phyloP scores from a whole-genome alignment of 1,284 basidiomycete species.

The Ceratobasidium sp. region DNA sequence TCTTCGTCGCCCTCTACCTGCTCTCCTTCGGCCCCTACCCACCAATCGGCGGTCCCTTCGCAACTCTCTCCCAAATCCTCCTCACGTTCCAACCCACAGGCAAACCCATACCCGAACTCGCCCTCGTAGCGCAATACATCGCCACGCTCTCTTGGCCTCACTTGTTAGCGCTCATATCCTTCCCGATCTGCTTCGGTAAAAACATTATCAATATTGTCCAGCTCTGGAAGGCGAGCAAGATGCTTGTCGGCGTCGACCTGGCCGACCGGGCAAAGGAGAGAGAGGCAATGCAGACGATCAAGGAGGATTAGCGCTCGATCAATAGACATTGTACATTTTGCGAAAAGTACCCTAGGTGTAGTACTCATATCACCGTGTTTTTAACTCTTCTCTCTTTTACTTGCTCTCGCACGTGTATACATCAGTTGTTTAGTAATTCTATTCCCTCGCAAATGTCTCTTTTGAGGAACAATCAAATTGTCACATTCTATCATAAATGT shows the following conservation, averaged over 20 bases:
- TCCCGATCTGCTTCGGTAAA: slow-evolving; percentile 85
- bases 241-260: slow-evolving; percentile 90
- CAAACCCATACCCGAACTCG: slow-evolving; percentile 52
- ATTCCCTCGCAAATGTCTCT: slow-evolving; percentile 8
- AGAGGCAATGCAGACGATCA: slow-evolving; percentile 59
- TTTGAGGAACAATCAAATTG: background rate
- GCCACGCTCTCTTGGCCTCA: slow-evolving; percentile 83
- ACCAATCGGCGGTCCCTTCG: slow-evolving; percentile 65
- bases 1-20: slow-evolving; percentile 96
- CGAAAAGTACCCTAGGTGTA: slow-evolving; percentile 39
- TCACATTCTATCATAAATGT: background rate
- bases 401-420: slow-evolving; percentile 14
- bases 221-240: slow-evolving; percentile 98
- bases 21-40: slow-evolving; percentile 83
- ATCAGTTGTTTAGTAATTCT: slow-evolving; percentile 30
- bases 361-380: background rate
- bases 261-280: slow-evolving; percentile 83
- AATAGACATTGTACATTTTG: slow-evolving; percentile 28
- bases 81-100: slow-evolving; percentile 45
- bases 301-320: slow-evolving; percentile 20
- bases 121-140: slow-evolving; percentile 55
- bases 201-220: slow-evolving; percentile 97
- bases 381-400: background rate
- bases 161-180: slow-evolving; percentile 75
- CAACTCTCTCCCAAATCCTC: slow-evolving; percentile 51